Evolutionary conservation across 2,329 filamentous ascomycete genomes (phyloP).

Genomic region (Hyphodiscus sp.): DNA sequence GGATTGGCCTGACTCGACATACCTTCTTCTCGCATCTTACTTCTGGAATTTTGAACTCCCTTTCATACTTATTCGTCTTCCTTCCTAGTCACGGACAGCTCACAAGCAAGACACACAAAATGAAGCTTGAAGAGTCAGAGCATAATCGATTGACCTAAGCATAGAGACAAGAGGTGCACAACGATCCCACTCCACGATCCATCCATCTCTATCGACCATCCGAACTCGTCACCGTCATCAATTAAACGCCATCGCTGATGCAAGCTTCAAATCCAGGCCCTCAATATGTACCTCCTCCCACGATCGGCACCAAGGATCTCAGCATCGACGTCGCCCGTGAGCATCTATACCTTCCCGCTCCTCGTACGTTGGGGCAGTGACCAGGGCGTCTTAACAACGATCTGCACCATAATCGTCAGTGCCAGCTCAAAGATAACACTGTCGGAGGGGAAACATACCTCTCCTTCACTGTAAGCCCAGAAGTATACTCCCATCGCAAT

Average conservation of each 20-base stretch:
- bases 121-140: not conserved
- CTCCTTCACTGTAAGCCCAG: slow-evolving; percentile 95
- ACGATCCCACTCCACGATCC: not conserved
- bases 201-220: not conserved
- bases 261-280: not conserved
- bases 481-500: slow-evolving; percentile 85
- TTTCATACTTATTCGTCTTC: too few species aligned
- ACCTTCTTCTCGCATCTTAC: too few species aligned
- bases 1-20: too few species aligned
- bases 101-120: not conserved
- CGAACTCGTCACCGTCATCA: not conserved
- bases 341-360: slow-evolving; percentile 23
- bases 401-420: slow-evolving; percentile 15
- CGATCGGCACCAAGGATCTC: not conserved
- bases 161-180: not conserved
- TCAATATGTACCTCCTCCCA: not conserved
- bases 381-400: slow-evolving; percentile 26
- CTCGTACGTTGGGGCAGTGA: slow-evolving; percentile 21
- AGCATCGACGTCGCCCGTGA: not conserved
- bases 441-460: slow-evolving; percentile 53
- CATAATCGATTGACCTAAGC: not conserved
- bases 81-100: too few species aligned
- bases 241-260: slow-evolving; percentile 3
- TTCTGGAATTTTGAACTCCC: too few species aligned
- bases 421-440: not conserved